Percentiles rank a stretch among this genome's conserved stretches.
Evolutionary conservation across 1,139 yeast genomes (phyloP).

Genomic region (Taphrina flavorubra): DNA sequence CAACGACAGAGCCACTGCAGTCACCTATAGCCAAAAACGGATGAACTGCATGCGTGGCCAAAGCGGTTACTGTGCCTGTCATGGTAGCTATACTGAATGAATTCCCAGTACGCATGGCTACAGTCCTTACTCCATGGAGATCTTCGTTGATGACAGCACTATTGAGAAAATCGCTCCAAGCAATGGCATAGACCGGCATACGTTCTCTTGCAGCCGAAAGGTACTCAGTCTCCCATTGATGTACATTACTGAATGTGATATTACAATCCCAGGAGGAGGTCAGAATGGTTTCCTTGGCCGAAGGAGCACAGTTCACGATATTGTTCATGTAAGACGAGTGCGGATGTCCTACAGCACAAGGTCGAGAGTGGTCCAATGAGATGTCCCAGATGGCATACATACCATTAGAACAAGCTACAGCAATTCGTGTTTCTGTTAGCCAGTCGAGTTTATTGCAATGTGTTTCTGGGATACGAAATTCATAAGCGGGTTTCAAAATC

Average conservation of each 20-base stretch:
- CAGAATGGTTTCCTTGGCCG: constrained; percentile 14
- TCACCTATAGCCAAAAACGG: constrained; percentile 37
- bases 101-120: constrained; percentile 19
- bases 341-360: constrained; percentile 22
- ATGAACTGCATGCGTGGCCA: constrained; percentile 28
- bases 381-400: constrained; percentile 33
- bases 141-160: constrained; percentile 34
- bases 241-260: constrained; percentile 25
- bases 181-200: constrained; percentile 30
- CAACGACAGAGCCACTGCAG: constrained; percentile 24
- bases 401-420: constrained; percentile 32
- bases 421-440: constrained; percentile 21
- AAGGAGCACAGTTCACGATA: constrained; percentile 29
- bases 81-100: constrained; percentile 29
- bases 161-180: constrained; percentile 37
- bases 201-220: constrained; percentile 31
- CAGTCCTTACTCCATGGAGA: constrained; percentile 23
- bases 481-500: constrained; percentile 18
- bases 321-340: constrained; percentile 32
- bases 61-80: constrained; percentile 34
- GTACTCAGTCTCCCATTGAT: constrained; percentile 17
- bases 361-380: constrained; percentile 8
- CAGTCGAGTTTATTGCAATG: constrained; percentile 27
- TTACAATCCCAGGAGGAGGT: constrained; percentile 39
- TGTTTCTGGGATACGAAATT: constrained; percentile 25